Evolutionary conservation across 768 basidiomycete species (phyloP).

Genomic region (Boletus rex-veris): DNA sequence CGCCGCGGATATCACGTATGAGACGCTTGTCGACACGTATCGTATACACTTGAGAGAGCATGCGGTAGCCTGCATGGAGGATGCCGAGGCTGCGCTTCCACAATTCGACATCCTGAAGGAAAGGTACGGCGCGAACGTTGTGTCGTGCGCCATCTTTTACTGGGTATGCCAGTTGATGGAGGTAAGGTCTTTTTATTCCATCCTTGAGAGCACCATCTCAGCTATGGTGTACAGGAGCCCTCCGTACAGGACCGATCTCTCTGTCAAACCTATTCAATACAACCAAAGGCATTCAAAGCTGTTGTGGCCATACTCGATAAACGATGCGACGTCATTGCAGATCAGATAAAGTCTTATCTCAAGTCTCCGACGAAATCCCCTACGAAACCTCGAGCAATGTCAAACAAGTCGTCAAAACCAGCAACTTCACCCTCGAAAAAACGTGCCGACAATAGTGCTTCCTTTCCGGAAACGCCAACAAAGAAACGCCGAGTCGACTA

Average conservation of each 20-base stretch:
- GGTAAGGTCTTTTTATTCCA: conserved; percentile 20
- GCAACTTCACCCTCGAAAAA: conserved; percentile 31
- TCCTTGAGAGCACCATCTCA: neutral
- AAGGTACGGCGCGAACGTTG: conserved; percentile 16
- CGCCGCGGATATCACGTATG: conserved; percentile 24
- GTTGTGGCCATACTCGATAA: conserved; percentile 20
- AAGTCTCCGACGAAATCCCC: conserved; percentile 22
- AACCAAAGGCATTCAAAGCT: conserved; percentile 17
- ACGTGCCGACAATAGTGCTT: conserved; percentile 28
- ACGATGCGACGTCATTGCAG: conserved; percentile 24
- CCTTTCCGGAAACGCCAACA: conserved; percentile 40
- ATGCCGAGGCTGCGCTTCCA: conserved; percentile 29
- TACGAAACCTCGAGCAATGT: conserved; percentile 11
- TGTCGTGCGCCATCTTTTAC: conserved; percentile 42
- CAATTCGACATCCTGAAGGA: conserved; percentile 13
- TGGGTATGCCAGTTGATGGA: conserved; percentile 43
- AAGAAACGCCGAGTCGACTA: conserved; percentile 38
- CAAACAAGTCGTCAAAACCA: neutral
- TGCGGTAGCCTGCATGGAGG: conserved; percentile 32
- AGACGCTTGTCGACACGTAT: conserved; percentile 31
- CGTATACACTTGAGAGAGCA: conserved; percentile 10
- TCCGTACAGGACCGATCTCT: conserved; percentile 21
- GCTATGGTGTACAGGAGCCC: conserved; percentile 14
- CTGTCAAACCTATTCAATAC: conserved; percentile 16
- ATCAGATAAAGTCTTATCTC: conserved; percentile 19